Conservation (phyloP, 345 rosid genomes). For the Heritiera littoralis region DNA sequence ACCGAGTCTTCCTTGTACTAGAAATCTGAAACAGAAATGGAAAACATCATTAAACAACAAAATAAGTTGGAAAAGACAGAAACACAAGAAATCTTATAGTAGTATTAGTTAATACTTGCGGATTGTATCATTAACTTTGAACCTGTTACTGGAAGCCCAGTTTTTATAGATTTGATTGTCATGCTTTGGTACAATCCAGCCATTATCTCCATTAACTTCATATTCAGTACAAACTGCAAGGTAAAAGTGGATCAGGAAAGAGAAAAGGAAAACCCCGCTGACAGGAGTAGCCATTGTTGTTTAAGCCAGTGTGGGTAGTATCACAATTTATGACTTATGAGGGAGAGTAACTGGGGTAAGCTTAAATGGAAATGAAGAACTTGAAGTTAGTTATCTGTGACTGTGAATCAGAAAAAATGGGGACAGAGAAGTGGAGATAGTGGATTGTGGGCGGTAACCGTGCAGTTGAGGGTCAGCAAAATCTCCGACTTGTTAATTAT, state of each 20-base stretch:
- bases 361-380: no score
- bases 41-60: neutral
- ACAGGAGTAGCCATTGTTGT: constrained; percentile 23
- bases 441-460: neutral
- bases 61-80: neutral
- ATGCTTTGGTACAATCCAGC: constrained; percentile 58
- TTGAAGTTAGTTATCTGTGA: neutral
- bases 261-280: constrained; percentile 18
- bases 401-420: neutral
- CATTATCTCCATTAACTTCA: constrained; percentile 62
- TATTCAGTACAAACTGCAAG: constrained; percentile 42
- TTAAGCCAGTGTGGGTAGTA: neutral
- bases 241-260: constrained; percentile 16
- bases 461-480: neutral
- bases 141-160: constrained; percentile 81
- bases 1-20: constrained; percentile 63
- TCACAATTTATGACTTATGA: no score
- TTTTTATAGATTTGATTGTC: constrained; percentile 53
- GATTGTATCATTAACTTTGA: constrained; percentile 58
- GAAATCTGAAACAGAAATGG: constrained; percentile 33
- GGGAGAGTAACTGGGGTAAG: no score
- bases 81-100: neutral
- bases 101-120: constrained; percentile 41
- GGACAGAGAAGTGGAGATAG: neutral
- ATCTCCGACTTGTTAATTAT: neutral